Conservation (phyloP, 331 rosid species). For the Malus hybrid region DNA sequence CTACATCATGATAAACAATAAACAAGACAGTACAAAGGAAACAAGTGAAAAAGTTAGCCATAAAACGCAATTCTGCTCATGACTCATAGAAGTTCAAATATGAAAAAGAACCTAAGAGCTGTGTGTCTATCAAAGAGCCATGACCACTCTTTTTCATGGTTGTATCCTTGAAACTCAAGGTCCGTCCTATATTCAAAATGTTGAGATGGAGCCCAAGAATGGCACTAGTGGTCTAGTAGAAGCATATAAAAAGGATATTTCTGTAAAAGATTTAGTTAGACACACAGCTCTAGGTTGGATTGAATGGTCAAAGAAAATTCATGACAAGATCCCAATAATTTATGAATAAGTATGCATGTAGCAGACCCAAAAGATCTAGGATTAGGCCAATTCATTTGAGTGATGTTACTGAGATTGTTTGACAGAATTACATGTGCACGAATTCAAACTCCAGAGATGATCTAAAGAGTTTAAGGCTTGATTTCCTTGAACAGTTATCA, state of each 20-base stretch:
- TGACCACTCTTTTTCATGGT: too few relatives aligned
- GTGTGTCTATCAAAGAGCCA: too few relatives aligned
- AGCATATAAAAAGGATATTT: background rate
- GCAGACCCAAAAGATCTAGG: background rate
- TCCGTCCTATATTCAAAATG: too few relatives aligned
- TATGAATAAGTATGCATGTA: background rate
- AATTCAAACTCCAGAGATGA: background rate
- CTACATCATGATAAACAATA: conserved; percentile 19
- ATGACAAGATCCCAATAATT: background rate
- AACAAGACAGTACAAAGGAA: background rate
- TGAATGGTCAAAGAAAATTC: background rate
- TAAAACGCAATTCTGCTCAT: background rate
- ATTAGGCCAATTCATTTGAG: background rate
- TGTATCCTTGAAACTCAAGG: too few relatives aligned
- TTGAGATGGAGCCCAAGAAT: background rate
- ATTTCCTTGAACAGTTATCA: background rate
- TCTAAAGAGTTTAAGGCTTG: background rate
- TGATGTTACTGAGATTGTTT: background rate
- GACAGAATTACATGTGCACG: background rate
- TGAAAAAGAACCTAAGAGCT: background rate
- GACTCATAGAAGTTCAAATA: background rate
- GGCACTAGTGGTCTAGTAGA: background rate
- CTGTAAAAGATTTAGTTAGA: background rate
- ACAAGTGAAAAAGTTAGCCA: background rate
- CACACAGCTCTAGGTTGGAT: background rate